Percentiles rank a stretch among this genome's conserved stretches.
phyloP scores from a whole-genome alignment of 805 yeast genomes.

The Schizosaccharomyces octosporus region DNA sequence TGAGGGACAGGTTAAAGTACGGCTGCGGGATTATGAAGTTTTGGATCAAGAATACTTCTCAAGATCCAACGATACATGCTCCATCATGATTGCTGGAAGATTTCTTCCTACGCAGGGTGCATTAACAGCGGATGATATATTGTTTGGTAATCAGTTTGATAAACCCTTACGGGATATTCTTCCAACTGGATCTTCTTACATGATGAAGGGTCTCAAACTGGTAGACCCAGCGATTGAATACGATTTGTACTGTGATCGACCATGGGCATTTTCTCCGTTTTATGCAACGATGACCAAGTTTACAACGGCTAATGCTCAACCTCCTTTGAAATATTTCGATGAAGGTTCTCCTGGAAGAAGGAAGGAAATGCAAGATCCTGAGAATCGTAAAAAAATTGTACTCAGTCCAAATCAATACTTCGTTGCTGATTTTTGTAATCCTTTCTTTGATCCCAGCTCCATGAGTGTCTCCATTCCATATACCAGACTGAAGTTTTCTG shows the following conservation, averaged over 20 bases:
- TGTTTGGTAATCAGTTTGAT: conserved; percentile 49
- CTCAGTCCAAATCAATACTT: conserved; percentile 20
- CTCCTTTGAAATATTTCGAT: conserved; percentile 3
- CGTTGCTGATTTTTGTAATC: conserved; percentile 29
- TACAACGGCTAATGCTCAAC: conserved; percentile 13
- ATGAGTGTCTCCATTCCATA: neutral
- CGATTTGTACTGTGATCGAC: conserved; percentile 34
- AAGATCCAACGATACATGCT: neutral
- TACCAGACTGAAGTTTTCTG: conserved; percentile 8
- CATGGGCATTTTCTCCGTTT: conserved; percentile 38
- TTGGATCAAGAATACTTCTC: neutral
- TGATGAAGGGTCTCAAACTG: conserved; percentile 10
- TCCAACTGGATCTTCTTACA: conserved; percentile 16
- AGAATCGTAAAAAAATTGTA: conserved; percentile 18
- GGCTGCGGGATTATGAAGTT: neutral
- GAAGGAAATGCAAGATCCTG: conserved; percentile 19
- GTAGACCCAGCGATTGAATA: conserved; percentile 44
- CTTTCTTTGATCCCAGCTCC: conserved; percentile 20
- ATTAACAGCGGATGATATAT: conserved; percentile 16
- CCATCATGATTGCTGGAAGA: neutral
- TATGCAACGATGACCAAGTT: conserved; percentile 27
- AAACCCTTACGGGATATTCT: conserved; percentile 31
- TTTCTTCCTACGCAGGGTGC: neutral
- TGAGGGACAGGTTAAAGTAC: neutral
- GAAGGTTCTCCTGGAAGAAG: conserved; percentile 17